phyloP scores from a whole-genome alignment of 306 rosid genomes.

The Carpinus viminea region DNA sequence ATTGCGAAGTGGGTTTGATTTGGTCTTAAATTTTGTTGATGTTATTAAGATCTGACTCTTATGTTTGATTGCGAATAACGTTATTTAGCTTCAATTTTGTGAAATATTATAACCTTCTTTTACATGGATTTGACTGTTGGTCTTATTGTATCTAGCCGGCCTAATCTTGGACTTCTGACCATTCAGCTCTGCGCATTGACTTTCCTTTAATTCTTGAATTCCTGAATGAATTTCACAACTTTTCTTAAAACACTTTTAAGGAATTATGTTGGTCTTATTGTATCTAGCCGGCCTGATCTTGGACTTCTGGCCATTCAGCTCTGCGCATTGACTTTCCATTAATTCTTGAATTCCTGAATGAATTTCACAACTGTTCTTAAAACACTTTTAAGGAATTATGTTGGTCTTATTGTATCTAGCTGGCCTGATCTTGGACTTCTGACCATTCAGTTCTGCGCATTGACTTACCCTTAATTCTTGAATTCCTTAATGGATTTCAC shows the following conservation, averaged over 20 bases:
- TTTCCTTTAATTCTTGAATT: not conserved
- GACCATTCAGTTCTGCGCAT: not conserved
- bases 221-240: slow-evolving; percentile 17
- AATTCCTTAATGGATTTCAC: slow-evolving; percentile 7
- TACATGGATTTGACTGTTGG: slow-evolving; percentile 2
- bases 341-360: not conserved
- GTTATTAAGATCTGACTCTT: slow-evolving; percentile 23
- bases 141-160: not conserved
- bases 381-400: not conserved
- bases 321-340: not conserved
- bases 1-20: slow-evolving; percentile 21
- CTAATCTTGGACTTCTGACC: not conserved
- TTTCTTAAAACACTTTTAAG: not conserved
- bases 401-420: not conserved
- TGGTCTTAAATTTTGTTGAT: slow-evolving; percentile 15
- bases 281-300: not conserved
- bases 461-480: not conserved
- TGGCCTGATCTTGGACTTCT: not conserved
- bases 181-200: not conserved
- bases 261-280: not conserved
- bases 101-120: not conserved
- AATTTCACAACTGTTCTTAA: slow-evolving; percentile 12
- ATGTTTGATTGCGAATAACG: slow-evolving; percentile 2
- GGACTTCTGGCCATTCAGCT: not conserved
- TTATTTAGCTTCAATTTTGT: not conserved